Base-by-base conservation (phyloP, 768 basidiomycete genomes). In the Rhizopogon vinicolor region DNA sequence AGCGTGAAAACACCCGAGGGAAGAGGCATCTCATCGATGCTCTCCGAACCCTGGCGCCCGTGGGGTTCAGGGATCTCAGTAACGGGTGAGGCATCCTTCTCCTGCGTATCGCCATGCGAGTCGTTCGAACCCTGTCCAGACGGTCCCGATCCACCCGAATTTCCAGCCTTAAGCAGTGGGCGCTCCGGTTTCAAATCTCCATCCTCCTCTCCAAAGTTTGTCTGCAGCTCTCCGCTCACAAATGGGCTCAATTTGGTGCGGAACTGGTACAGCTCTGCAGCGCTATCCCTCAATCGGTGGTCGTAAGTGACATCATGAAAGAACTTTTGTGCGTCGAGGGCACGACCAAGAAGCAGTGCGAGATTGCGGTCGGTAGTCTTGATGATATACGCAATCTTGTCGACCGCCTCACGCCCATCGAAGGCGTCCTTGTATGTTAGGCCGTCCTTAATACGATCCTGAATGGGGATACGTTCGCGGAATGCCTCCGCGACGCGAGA, bases 231-330 rank as follows among this genome's bases (percentile, higher is more conserved):
- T 29, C 88, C 89, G 54, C 87, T 87, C 55, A 90, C 88, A 65
- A 93, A 94, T 3, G 91, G 91, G 65, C 86, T 92, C 40, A 97
- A 67, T 64, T 86, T 84, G 45, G 91, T 87, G 60, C 85, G 79
- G 72, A 99, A 98, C 67, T 96, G 94, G 71, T 98, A 99, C 31
- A 99, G 72, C 72, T 99, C 97, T 58, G 80, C 79, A 0, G 85
- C 75, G 63, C 85, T 93, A 71, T 98, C 97, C 50, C 97, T 78
- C 55, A 99, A 69, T 13, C 96, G 87, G 69, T 99, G 97, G 65
- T 98, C 96, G 66, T 98, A 99, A 8, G 97, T 98, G 61, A 99
- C 97, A 65, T 98, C 97, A 66, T 99, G 97, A 68, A 99, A 98
- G 74, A 93, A 98, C 74, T 98, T 98, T 70, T 98, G 97, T 8